Evolutionary conservation across 2,329 filamentous ascomycete species (phyloP), one percentile per base, ranked within the genome.

Genomic region (Nemania diffusa): DNA sequence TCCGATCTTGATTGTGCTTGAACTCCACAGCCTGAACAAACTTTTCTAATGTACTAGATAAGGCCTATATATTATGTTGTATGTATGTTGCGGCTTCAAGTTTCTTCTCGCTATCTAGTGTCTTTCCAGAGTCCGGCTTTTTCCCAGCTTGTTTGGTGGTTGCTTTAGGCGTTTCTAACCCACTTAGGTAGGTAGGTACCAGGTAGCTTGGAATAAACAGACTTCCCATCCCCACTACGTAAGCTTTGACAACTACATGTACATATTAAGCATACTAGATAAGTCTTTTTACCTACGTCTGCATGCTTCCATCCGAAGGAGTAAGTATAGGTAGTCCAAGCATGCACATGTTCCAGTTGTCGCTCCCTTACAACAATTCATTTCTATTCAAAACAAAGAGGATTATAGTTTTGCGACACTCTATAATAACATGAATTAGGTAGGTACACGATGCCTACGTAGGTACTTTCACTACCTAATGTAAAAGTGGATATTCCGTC

Each of bases 1-100:
- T 44, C 17, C 17, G n/a, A 56, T 56, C 57, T 59, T 40, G 8
- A 57, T 51, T 50, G 5, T 40, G 8, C 44, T 51, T 42, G 11
- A 44, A 8, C 17, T 6, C 20, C 7, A n/a, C 40, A 44, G n/a
- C 40, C 40, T 20, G 37, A 40, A 40, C 37, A 15, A 17, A 40
- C 37, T 9, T 34, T 34, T 34, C 32, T 34, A 32, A 5, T 32
- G 5, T 9, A 34, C 32, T 7, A 2, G 32, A 11, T 9, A 34
- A 17, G 5, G 37, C 37, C 11, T 40, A 24, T 48, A 22, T 24
- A 48, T 17, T 20, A 44, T n/a, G 13, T 40, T 34, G 13, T 44
- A 44, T 7, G 40, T 44, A 44, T 20, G 5, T 2, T 44, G 8
- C n/a, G 3, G 20, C 40, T 40, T 40, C 37, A 17, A 8, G 17